Base-by-base conservation (phyloP, 108 stramenopile species). In the Fragilariopsis cylindrus region DNA sequence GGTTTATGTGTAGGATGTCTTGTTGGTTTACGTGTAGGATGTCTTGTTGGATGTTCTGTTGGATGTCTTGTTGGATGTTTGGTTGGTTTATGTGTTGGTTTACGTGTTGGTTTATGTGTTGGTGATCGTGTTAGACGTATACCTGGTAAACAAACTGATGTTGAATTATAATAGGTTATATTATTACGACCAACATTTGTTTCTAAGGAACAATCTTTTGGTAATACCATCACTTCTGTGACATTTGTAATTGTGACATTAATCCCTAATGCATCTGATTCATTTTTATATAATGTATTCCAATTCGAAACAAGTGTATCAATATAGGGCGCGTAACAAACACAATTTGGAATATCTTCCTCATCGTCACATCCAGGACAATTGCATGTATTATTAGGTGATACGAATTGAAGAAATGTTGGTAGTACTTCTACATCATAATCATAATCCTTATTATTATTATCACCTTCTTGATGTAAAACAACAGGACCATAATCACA, bases 71-170 rank as follows among this genome's bases (percentile, higher is more conserved):
- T 63, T 9, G 62, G 62, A 3, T 15, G 40, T 13, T 43, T 63
- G 5, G 62, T 63, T 9, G 62, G 62, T 40, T 9, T 41, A 15
- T 45, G 43, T n/a, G 62, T 63, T 5, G 62, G 62, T 43, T 9
- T 30, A 30, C 30, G 30, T 11, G 39, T 63, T 45, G 8, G 62
- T 63, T 8, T 21, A 40, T 41, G 30, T 21, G 19, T 40, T 21
- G 6, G 58, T 21, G 40, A 44, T 42, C 43, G 40, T 45, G 39
- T 12, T n/a, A 44, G 62, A 45, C 40, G 60, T 39, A 21, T 21
- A 43, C 13, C 39, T 62, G 39, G 60, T 62, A 21, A 12, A n/a
- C 62, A 63, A 7, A 63, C 62, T n/a, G 40, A 43, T n/a, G 62
- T 63, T 9, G 62, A 12, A 45, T 63, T 63, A 44, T 63, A 63